Conservation (phyloP, 2,329 filamentous ascomycete species). For the Meredithiella fracta region DNA sequence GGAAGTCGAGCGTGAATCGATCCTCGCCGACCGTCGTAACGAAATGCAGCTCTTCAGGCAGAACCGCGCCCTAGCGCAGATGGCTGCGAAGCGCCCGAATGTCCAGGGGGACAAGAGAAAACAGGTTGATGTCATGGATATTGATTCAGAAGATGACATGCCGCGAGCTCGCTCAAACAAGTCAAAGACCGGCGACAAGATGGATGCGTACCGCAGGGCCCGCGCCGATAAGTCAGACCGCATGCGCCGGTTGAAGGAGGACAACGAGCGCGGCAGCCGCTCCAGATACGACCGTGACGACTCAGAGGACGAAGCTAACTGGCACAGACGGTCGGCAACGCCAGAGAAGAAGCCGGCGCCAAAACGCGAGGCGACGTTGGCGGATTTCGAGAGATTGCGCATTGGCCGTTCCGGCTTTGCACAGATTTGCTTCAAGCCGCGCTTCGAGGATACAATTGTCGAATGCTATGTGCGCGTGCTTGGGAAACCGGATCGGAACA, state of each 20-base stretch:
- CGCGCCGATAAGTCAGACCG: slow-evolving; percentile 49
- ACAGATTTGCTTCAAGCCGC: slow-evolving; percentile 82
- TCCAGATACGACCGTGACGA: slow-evolving; percentile 38
- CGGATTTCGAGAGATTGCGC: slow-evolving; percentile 70
- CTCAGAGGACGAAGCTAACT: slow-evolving; percentile 63
- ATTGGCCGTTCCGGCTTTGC: slow-evolving; percentile 76
- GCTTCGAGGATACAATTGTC: slow-evolving; percentile 64
- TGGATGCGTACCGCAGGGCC: slow-evolving; percentile 45
- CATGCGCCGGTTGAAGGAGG: slow-evolving; percentile 45
- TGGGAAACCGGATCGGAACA: slow-evolving; percentile 59
- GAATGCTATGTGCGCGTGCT: slow-evolving; percentile 78
- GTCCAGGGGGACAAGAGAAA: slow-evolving; percentile 47
- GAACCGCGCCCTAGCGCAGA: slow-evolving; percentile 62
- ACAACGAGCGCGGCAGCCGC: slow-evolving; percentile 30
- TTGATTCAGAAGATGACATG: slow-evolving; percentile 60
- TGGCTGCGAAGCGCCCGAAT: slow-evolving; percentile 51
- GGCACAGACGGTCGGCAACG: slow-evolving; percentile 36
- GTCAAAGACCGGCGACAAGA: slow-evolving; percentile 9
- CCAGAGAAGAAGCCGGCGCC: slow-evolving; percentile 43
- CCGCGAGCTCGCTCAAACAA: slow-evolving; percentile 23
- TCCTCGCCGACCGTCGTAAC: slow-evolving; percentile 72
- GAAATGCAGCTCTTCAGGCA: slow-evolving; percentile 70
- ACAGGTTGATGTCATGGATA: slow-evolving; percentile 58
- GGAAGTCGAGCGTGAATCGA: slow-evolving; percentile 79
- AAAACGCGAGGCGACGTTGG: slow-evolving; percentile 38